These are phyloP conservation scores for Sporothrix brasiliensis DNA, from an alignment of 2,329 filamentous ascomycete genomes.

Conservation along the genomic window DNA sequence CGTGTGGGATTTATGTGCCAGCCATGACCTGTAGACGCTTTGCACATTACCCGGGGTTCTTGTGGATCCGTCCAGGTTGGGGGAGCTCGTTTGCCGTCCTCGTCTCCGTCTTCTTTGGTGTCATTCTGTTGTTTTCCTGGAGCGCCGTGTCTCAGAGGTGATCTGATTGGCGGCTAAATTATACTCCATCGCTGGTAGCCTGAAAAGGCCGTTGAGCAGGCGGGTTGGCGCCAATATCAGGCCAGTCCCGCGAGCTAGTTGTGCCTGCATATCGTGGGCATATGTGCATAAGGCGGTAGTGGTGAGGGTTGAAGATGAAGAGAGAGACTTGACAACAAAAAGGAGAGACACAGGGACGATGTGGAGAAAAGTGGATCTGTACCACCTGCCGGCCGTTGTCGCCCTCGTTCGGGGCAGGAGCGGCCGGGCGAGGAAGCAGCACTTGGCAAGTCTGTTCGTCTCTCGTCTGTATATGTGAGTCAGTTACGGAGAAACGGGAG, in stretches of 20 bases:
- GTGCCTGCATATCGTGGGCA: slow-evolving; percentile 1
- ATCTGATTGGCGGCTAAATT: slow-evolving; percentile 28
- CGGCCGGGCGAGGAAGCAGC: background rate
- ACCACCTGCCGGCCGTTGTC: slow-evolving; percentile 15
- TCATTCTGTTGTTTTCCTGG: background rate
- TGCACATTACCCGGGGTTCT: slow-evolving; percentile 10
- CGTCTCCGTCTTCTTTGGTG: too few species aligned
- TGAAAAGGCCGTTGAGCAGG: background rate
- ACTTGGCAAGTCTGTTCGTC: background rate
- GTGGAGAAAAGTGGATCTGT: slow-evolving; percentile 24
- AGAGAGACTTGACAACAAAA: background rate
- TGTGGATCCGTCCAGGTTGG: background rate
- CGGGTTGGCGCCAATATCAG: background rate
- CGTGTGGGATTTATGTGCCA: slow-evolving; percentile 6
- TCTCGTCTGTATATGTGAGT: background rate
- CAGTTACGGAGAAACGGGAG: background rate
- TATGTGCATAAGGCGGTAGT: background rate
- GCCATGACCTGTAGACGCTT: slow-evolving; percentile 5
- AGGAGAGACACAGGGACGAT: background rate
- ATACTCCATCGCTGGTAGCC: background rate
- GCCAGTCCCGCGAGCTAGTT: slow-evolving; percentile 10
- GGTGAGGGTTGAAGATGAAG: background rate
- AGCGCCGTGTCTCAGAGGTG: too few species aligned
- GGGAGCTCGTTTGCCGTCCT: background rate
- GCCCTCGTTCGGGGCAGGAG: slow-evolving; percentile 19